A percentile compares a stretch with the other conserved stretches of the same genome.
phyloP scores from a whole-genome alignment of 1,139 yeast genomes.

The Neolecta irregularis region DNA sequence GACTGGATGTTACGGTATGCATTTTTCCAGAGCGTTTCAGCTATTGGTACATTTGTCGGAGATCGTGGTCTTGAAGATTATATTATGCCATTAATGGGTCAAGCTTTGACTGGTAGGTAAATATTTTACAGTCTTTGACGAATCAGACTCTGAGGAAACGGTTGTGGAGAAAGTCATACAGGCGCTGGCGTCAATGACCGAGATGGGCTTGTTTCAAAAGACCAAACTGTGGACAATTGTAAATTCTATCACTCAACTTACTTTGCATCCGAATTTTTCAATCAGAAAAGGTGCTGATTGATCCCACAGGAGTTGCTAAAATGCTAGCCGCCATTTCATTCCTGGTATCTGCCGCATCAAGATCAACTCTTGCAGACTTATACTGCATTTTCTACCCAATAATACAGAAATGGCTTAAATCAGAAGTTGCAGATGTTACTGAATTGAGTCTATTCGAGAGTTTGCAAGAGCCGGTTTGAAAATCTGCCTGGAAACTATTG shows the following conservation, averaged over 20 bases:
- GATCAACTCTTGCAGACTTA: conserved; percentile 57
- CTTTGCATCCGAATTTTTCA: conserved; percentile 80
- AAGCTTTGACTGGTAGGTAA: conserved; percentile 44
- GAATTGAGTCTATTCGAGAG: conserved; percentile 30
- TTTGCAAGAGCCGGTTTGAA: conserved; percentile 2
- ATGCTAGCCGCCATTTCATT: conserved; percentile 42
- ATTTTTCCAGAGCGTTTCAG: conserved; percentile 61
- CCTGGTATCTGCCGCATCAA: conserved; percentile 45
- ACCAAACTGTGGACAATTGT: conserved; percentile 38
- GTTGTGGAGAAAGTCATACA: conserved; percentile 65
- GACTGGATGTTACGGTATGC: conserved; percentile 51
- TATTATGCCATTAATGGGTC: conserved; percentile 66
- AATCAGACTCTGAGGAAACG: conserved; percentile 49
- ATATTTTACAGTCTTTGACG: neutral
- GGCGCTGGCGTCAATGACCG: conserved; percentile 43
- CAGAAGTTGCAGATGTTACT: conserved; percentile 53
- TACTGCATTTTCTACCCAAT: conserved; percentile 75
- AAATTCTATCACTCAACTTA: conserved; percentile 33
- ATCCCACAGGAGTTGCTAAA: neutral
- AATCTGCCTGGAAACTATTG: neutral
- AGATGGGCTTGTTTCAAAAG: conserved; percentile 37
- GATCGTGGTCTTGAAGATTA: conserved; percentile 73
- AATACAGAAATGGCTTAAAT: conserved; percentile 57
- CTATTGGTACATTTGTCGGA: conserved; percentile 68
- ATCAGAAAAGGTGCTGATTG: conserved; percentile 34